phyloP scores from a whole-genome alignment of 2,329 filamentous ascomycete species.

The Knufia petricola region DNA sequence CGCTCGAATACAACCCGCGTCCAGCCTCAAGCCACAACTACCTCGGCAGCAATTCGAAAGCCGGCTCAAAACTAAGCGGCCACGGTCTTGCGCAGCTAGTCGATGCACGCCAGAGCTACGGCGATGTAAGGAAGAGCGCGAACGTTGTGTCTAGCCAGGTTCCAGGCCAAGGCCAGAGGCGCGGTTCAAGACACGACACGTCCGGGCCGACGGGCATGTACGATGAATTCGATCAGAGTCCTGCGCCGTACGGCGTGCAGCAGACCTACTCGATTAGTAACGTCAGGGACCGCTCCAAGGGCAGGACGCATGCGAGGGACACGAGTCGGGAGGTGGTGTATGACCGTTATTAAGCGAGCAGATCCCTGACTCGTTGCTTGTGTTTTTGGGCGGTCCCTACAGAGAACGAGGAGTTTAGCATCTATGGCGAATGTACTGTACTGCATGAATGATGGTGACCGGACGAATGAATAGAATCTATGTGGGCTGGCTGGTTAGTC shows the following conservation, averaged over 20 bases:
- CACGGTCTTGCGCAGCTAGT: slow-evolving; percentile 4
- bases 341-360: background rate
- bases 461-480: too few relatives aligned
- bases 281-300: background rate
- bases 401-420: too few relatives aligned
- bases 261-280: background rate
- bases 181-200: too few relatives aligned
- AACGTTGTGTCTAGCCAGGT: background rate
- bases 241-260: background rate
- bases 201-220: too few relatives aligned
- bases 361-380: too few relatives aligned
- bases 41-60: slow-evolving; percentile 17
- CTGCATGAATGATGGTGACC: too few relatives aligned
- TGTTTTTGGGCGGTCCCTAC: too few relatives aligned
- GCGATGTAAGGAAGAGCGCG: slow-evolving; percentile 9
- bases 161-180: too few relatives aligned
- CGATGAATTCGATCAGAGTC: too few relatives aligned
- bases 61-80: slow-evolving; percentile 9
- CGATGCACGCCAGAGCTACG: slow-evolving; percentile 1
- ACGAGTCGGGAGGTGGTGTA: background rate
- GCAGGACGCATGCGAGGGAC: background rate
- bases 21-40: slow-evolving; percentile 5
- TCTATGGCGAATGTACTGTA: too few relatives aligned
- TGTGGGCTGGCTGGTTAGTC: too few relatives aligned
- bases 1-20: background rate